These are phyloP conservation scores for Tricholoma sp. DNA, from an alignment of 768 basidiomycete genomes.

Conservation along the genomic window DNA sequence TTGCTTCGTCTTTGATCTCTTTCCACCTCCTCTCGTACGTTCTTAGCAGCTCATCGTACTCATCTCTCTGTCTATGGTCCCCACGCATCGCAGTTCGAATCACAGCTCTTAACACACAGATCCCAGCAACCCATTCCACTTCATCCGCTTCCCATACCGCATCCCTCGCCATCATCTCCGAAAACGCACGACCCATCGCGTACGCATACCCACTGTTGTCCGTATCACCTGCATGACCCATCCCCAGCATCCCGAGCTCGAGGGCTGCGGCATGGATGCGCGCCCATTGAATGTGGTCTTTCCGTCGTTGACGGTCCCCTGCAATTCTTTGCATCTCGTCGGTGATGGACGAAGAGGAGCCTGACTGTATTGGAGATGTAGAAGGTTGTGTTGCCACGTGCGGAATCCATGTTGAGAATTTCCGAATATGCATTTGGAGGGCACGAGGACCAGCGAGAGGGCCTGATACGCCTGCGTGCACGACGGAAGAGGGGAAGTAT, in stretches of 20 bases:
- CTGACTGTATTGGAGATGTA: slow-evolving; percentile 3
- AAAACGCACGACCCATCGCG: slow-evolving; percentile 42
- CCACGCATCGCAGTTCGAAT: slow-evolving; percentile 48
- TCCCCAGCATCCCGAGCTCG: slow-evolving; percentile 48
- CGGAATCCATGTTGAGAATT: slow-evolving; percentile 49
- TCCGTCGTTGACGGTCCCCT: slow-evolving; percentile 51
- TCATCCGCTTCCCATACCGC: slow-evolving; percentile 64
- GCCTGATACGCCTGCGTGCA: slow-evolving; percentile 52
- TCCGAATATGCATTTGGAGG: slow-evolving; percentile 55
- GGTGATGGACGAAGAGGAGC: slow-evolving; percentile 19
- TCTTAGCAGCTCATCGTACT: slow-evolving; percentile 50
- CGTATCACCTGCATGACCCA: slow-evolving; percentile 34
- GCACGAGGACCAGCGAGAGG: slow-evolving; percentile 53
- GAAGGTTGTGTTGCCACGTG: slow-evolving; percentile 12
- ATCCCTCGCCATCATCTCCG: slow-evolving; percentile 59
- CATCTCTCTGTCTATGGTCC: slow-evolving; percentile 41
- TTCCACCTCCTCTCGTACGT: slow-evolving; percentile 66
- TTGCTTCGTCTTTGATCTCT: slow-evolving; percentile 63
- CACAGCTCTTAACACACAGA: slow-evolving; percentile 51
- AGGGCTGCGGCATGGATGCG: slow-evolving; percentile 61
- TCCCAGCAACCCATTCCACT: slow-evolving; percentile 66
- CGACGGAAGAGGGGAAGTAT: slow-evolving; percentile 42
- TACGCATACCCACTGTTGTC: slow-evolving; percentile 41
- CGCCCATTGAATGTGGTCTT: slow-evolving; percentile 65
- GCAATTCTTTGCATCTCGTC: slow-evolving; percentile 65